Evolutionary conservation across 495 filamentous ascomycete genomes (phyloP).

Genomic region (Penicillium samsonianum): DNA sequence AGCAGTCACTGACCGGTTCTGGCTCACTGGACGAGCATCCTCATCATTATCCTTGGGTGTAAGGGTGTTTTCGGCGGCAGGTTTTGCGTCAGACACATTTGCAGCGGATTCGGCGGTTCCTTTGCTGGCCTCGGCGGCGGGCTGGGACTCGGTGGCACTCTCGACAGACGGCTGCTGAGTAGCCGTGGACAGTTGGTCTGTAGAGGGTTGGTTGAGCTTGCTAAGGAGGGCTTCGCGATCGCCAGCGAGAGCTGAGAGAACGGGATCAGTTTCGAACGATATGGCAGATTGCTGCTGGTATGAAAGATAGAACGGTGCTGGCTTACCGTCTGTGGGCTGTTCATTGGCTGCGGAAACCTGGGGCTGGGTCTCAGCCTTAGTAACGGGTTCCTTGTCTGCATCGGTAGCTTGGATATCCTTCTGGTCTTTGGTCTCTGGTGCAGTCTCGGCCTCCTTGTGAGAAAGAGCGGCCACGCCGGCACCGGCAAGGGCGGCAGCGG

Average conservation of each 20-base stretch:
- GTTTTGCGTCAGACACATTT: slow-evolving; percentile 4
- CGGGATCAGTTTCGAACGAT: slow-evolving; percentile 41
- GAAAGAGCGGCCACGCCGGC: slow-evolving; percentile 24
- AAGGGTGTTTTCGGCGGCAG: slow-evolving; percentile 21
- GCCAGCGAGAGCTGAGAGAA: slow-evolving; percentile 41
- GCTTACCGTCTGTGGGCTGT: slow-evolving; percentile 35
- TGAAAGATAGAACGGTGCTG: slow-evolving; percentile 19
- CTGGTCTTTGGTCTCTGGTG: slow-evolving; percentile 14
- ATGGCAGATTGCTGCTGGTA: slow-evolving; percentile 24
- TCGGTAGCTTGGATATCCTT: too few species aligned
- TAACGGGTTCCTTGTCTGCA: slow-evolving; percentile 4
- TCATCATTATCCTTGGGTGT: slow-evolving; percentile 33
- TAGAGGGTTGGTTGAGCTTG: slow-evolving; percentile 36
- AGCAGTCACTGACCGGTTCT: slow-evolving; percentile 49
- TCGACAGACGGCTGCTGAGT: slow-evolving; percentile 20
- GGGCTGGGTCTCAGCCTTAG: slow-evolving; percentile 24
- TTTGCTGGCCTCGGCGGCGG: slow-evolving; percentile 20
- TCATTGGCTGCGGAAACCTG: slow-evolving; percentile 16
- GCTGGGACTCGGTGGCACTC: slow-evolving; percentile 20
- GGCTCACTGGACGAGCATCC: slow-evolving; percentile 42
- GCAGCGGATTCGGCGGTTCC: slow-evolving; percentile 15
- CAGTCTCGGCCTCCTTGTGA: slow-evolving; percentile 22
- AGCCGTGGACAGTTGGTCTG: slow-evolving; percentile 28
- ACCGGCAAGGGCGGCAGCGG: slow-evolving; percentile 27
- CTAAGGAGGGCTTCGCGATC: slow-evolving; percentile 42